These are phyloP conservation scores for Pyrenophora seminiperda DNA, from an alignment of 2,329 filamentous ascomycete species.

Conservation along the genomic window DNA sequence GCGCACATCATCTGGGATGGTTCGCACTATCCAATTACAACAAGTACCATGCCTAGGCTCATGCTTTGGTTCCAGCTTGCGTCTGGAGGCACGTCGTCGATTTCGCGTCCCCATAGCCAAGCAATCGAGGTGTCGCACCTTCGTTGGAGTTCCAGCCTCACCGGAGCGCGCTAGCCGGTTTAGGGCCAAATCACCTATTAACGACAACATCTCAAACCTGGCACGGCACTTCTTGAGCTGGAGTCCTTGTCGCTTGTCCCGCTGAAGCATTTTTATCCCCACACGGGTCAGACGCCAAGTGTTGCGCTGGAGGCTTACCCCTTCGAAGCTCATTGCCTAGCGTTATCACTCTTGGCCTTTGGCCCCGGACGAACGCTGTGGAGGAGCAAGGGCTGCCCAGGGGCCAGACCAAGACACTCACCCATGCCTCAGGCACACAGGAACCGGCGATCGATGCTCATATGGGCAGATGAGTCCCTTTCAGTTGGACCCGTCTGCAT, in stretches of 20 bases:
- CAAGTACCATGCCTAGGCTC: constrained; percentile 18
- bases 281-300: constrained; percentile 32
- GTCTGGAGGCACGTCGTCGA: constrained; percentile 6
- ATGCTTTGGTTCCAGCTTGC: constrained; percentile 11
- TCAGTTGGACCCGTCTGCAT: constrained; percentile 7
- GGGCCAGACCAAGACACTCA: constrained; percentile 6
- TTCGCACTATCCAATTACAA: constrained; percentile 24
- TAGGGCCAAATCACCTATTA: constrained; percentile 24
- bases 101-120: constrained; percentile 23
- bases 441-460: constrained; percentile 18
- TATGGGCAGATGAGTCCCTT: constrained; percentile 14
- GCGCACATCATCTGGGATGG: constrained; percentile 24
- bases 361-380: constrained; percentile 29
- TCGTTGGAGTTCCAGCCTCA: constrained; percentile 27
- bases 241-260: constrained; percentile 10
- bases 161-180: constrained; percentile 21
- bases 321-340: constrained; percentile 37
- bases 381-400: constrained; percentile 31
- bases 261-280: constrained; percentile 31
- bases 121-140: constrained; percentile 38
- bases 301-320: constrained; percentile 41
- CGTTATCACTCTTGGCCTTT: constrained; percentile 15
- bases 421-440: constrained; percentile 24
- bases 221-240: constrained; percentile 15
- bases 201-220: constrained; percentile 25